Conservation (phyloP, 164 flowering plant species). For the Magnolia changhungtana region DNA sequence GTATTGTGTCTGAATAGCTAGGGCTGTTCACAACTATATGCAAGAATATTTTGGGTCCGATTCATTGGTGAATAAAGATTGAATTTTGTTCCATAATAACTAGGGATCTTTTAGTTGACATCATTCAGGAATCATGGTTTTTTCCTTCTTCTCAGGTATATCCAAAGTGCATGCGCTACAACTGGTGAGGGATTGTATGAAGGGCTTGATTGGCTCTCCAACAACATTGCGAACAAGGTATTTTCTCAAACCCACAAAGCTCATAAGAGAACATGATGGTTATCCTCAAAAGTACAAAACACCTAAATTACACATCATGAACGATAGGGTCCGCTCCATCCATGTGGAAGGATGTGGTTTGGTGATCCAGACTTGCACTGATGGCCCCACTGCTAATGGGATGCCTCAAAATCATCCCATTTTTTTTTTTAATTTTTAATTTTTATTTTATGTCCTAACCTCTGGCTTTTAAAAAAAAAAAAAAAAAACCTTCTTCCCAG, state of each 20-base stretch:
- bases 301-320: background rate
- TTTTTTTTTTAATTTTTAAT: too few relatives aligned
- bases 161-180: slow-evolving; percentile 72
- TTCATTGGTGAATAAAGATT: background rate
- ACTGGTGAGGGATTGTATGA: slow-evolving; percentile 77
- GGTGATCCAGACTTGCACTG: too few relatives aligned
- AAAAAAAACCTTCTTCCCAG: too few relatives aligned
- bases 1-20: background rate
- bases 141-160: slow-evolving; percentile 40
- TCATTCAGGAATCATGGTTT: too few relatives aligned
- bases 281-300: background rate
- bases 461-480: too few relatives aligned
- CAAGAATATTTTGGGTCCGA: background rate
- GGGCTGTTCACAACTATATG: background rate
- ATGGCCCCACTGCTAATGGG: too few relatives aligned
- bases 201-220: slow-evolving; percentile 72
- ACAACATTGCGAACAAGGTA: slow-evolving; percentile 63
- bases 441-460: too few relatives aligned
- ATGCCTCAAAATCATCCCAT: too few relatives aligned
- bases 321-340: too few relatives aligned
- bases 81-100: background rate
- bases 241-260: background rate
- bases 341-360: too few relatives aligned
- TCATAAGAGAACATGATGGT: background rate
- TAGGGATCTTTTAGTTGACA: background rate